Percentiles rank a stretch among this genome's conserved stretches.
These are phyloP conservation scores for Clarkia xantiana DNA, from an alignment of 345 rosid genomes.

Conservation along the genomic window DNA sequence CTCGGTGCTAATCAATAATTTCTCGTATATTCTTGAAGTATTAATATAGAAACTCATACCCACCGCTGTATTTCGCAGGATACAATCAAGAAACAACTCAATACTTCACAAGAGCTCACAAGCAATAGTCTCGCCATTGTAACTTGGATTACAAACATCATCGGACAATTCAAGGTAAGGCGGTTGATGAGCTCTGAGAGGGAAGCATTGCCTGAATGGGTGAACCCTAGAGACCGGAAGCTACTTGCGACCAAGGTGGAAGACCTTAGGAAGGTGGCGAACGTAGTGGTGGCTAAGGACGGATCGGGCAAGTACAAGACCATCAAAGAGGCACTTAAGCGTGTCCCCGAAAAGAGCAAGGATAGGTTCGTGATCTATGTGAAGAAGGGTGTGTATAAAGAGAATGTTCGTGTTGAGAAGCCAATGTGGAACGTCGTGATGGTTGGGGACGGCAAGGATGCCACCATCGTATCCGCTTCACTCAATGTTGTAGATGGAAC, in stretches of 20 bases:
- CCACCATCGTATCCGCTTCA: conserved; percentile 43
- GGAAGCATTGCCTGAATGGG: conserved; percentile 12
- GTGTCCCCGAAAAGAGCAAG: conserved; percentile 43
- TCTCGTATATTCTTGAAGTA: too few species aligned
- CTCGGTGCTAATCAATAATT: too few species aligned
- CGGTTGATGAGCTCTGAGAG: conserved; percentile 19
- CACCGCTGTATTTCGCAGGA: background rate
- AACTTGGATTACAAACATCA: conserved; percentile 42
- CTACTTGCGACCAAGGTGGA: conserved; percentile 19
- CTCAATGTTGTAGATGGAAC: conserved; percentile 62
- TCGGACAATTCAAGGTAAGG: conserved; percentile 28
- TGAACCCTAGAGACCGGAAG: conserved; percentile 17
- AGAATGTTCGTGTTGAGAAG: conserved; percentile 63
- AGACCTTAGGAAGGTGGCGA: conserved; percentile 35
- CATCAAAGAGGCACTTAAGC: conserved; percentile 38
- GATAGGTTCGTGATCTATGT: conserved; percentile 52
- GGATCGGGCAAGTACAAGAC: conserved; percentile 60
- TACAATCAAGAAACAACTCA: conserved; percentile 15
- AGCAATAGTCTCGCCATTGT: conserved; percentile 69
- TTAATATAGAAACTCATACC: too few species aligned
- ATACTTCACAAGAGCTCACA: conserved; percentile 34
- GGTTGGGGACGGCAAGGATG: conserved; percentile 68
- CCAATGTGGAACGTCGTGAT: conserved; percentile 52
- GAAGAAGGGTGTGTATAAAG: conserved; percentile 55
- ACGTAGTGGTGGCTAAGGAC: conserved; percentile 58